Percentiles rank a stretch among this genome's conserved stretches.
These are phyloP conservation scores for Boletellus sp. DNA, from an alignment of 768 basidiomycete genomes.

Conservation along the genomic window DNA sequence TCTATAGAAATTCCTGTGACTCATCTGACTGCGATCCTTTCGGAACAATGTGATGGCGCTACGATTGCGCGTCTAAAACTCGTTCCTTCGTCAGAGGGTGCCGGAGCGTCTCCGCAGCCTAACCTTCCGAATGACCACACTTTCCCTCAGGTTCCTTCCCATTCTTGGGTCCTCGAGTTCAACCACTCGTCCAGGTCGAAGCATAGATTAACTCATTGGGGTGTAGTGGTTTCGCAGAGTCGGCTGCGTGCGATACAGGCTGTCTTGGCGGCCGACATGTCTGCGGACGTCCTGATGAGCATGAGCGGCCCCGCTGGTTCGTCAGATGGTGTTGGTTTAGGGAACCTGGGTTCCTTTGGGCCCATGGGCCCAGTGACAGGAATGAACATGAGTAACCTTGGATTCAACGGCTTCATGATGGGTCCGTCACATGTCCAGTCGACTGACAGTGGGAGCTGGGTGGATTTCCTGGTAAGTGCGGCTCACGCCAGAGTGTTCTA, in stretches of 20 bases:
- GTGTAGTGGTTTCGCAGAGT: constrained; percentile 70
- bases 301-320: constrained; percentile 17
- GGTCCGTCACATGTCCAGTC: constrained; percentile 21
- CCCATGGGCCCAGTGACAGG: constrained; percentile 18
- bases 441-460: constrained; percentile 24
- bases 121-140: constrained; percentile 21
- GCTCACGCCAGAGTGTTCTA: background rate
- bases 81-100: constrained; percentile 23
- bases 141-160: constrained; percentile 24
- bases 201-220: constrained; percentile 43
- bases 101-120: constrained; percentile 8
- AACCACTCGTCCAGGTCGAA: constrained; percentile 35
- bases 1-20: constrained; percentile 47
- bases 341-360: constrained; percentile 24
- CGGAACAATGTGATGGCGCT: constrained; percentile 41
- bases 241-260: constrained; percentile 72
- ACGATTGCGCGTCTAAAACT: constrained; percentile 55
- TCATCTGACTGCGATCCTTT: constrained; percentile 46
- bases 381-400: constrained; percentile 24
- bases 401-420: constrained; percentile 22
- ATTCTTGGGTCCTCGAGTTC: constrained; percentile 71
- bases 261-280: constrained; percentile 41
- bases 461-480: constrained; percentile 30
- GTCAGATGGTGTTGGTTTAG: constrained; percentile 14
- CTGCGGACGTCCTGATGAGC: constrained; percentile 23